A percentile compares a stretch with the other conserved stretches of the same genome.
Conservation (phyloP, 2,329 filamentous ascomycete species). For the Pyricularia sp. region DNA sequence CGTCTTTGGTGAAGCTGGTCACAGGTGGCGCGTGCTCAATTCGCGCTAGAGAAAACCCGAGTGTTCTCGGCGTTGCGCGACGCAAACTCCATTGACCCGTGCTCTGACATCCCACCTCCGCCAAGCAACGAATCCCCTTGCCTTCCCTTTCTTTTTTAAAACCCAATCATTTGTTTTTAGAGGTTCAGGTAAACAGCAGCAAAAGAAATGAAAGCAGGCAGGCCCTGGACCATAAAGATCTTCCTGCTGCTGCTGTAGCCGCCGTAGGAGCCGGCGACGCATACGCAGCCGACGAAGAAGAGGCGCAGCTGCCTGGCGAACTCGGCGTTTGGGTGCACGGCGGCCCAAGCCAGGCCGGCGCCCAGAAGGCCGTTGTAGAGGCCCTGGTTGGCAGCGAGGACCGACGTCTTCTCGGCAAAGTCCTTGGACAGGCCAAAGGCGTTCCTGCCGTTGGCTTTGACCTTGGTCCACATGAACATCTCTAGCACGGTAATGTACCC, state of each 20-base stretch:
- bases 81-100: neutral
- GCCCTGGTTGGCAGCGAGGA: slow-evolving; percentile 39
- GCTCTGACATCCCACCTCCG: neutral
- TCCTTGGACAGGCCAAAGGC: slow-evolving; percentile 33
- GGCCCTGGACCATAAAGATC: slow-evolving; percentile 33
- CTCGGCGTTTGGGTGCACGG: slow-evolving; percentile 31
- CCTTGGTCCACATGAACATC: slow-evolving; percentile 36
- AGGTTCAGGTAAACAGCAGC: slow-evolving; percentile 16
- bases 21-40: neutral
- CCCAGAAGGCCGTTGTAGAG: slow-evolving; percentile 45
- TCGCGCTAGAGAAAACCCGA: neutral
- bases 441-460: slow-evolving; percentile 30
- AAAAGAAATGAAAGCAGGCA: slow-evolving; percentile 23
- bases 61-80: neutral
- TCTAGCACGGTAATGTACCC: slow-evolving; percentile 39
- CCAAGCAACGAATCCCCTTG: neutral
- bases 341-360: slow-evolving; percentile 35
- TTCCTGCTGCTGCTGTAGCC: slow-evolving; percentile 27
- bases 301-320: slow-evolving; percentile 32
- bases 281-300: slow-evolving; percentile 38
- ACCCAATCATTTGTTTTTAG: neutral
- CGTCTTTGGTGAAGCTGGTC: too few relatives aligned
- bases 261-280: slow-evolving; percentile 35
- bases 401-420: slow-evolving; percentile 33
- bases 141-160: neutral